These are phyloP conservation scores for Anthracocystis setariae DNA, from an alignment of 1,284 basidiomycete genomes.

Conservation along the genomic window DNA sequence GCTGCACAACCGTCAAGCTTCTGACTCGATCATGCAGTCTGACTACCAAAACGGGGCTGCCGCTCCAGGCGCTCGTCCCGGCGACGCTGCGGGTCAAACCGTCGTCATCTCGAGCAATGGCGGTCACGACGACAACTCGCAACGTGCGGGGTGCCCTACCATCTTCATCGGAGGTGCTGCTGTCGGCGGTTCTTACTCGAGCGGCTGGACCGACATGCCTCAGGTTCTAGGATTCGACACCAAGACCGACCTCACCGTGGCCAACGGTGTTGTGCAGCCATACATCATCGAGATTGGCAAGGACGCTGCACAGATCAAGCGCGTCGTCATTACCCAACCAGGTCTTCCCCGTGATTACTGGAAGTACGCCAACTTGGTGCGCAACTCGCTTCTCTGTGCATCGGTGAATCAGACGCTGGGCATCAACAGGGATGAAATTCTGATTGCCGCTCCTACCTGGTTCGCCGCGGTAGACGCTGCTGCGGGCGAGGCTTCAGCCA, in stretches of 20 bases:
- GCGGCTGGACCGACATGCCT: conserved; percentile 59
- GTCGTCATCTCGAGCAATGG: conserved; percentile 50
- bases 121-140: conserved; percentile 58
- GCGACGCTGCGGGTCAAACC: conserved; percentile 55
- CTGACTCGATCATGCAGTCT: conserved; percentile 41
- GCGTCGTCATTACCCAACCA: conserved; percentile 55
- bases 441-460: conserved; percentile 57
- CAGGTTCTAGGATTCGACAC: conserved; percentile 62
- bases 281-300: conserved; percentile 52
- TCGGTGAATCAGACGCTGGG: conserved; percentile 46
- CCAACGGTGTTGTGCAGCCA: conserved; percentile 42
- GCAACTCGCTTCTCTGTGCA: conserved; percentile 56
- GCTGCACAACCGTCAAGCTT: conserved; percentile 35
- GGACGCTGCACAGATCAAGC: conserved; percentile 47
- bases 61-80: conserved; percentile 44
- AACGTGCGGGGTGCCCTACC: conserved; percentile 51
- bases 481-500: conserved; percentile 49
- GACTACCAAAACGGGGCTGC: conserved; percentile 57
- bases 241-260: conserved; percentile 48
- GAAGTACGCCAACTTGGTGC: conserved; percentile 61
- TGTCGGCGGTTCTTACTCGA: conserved; percentile 47
- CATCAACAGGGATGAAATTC: conserved; percentile 50
- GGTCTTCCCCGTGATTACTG: conserved; percentile 57
- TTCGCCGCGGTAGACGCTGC: conserved; percentile 41
- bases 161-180: conserved; percentile 60